A percentile compares a stretch with the other conserved stretches of the same genome.
Evolutionary conservation across 306 rosid species (phyloP).

Genomic region (Lathyrus oleraceus): DNA sequence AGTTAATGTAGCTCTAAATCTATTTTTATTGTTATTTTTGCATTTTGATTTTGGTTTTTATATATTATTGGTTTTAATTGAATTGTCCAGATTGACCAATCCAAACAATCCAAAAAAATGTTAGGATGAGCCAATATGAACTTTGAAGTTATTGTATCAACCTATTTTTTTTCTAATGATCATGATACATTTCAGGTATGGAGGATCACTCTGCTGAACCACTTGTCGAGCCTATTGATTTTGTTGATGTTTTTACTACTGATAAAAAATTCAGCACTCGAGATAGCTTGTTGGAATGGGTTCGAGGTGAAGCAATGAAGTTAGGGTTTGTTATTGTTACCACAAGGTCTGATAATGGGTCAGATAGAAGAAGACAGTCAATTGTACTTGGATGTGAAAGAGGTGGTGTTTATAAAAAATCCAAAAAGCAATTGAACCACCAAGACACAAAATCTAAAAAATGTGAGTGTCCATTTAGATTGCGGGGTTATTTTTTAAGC

Average conservation of each 20-base stretch:
- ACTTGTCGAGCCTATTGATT: neutral
- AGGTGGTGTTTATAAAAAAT: neutral
- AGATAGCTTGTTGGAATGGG: neutral
- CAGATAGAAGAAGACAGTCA: neutral
- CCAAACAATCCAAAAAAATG: neutral
- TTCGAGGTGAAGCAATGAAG: neutral
- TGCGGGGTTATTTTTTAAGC: neutral
- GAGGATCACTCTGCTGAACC: neutral
- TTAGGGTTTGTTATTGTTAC: neutral
- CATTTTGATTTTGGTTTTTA: too few species aligned
- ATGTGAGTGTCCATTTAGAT: neutral
- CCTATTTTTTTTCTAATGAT: neutral
- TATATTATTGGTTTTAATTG: neutral
- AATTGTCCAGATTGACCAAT: neutral
- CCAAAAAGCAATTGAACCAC: neutral
- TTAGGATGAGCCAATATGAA: neutral
- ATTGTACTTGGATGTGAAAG: neutral
- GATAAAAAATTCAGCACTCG: neutral
- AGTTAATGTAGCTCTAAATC: neutral
- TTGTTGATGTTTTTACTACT: neutral
- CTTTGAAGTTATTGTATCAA: neutral
- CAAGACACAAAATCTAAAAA: neutral
- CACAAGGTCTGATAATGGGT: neutral
- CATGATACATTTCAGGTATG: slow-evolving; percentile 3
- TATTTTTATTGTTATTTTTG: neutral